Evolutionary conservation across 352 stramenopile genomes (phyloP).

Genomic region (Phytopythium delawarense): DNA sequence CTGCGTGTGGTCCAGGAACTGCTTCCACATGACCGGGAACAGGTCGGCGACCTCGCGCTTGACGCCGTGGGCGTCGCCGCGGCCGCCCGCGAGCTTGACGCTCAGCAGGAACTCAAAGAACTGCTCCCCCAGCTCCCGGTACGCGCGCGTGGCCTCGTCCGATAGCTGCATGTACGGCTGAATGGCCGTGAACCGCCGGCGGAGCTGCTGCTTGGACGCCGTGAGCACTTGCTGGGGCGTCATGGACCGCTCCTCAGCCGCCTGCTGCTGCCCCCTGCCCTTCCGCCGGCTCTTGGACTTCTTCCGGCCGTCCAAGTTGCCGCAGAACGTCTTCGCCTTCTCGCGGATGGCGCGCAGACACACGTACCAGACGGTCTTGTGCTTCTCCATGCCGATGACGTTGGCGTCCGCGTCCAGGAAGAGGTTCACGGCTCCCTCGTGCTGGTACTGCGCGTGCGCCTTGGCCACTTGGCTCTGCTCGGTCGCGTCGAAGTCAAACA

Average conservation of each 20-base stretch:
- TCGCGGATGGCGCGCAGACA: constrained; percentile 84
- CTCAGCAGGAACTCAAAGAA: constrained; percentile 62
- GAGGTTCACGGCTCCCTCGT: constrained; percentile 71
- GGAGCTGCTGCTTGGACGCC: constrained; percentile 25
- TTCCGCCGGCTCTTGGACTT: constrained; percentile 7
- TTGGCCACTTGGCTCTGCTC: constrained; percentile 38
- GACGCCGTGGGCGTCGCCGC: constrained; percentile 20
- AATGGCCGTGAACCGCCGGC: constrained; percentile 57
- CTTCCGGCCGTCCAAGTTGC: constrained; percentile 21
- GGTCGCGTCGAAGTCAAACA: constrained; percentile 35
- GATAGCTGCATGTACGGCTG: constrained; percentile 47
- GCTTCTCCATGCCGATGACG: constrained; percentile 84
- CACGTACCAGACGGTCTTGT: constrained; percentile 84
- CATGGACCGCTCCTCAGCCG: constrained; percentile 2
- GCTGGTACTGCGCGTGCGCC: constrained; percentile 33
- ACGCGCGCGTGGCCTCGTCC: constrained; percentile 28
- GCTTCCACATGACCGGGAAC: constrained; percentile 71
- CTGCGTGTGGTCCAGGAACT: constrained; percentile 48
- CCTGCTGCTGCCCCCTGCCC: background rate
- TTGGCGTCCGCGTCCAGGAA: constrained; percentile 51
- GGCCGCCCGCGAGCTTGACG: constrained; percentile 25
- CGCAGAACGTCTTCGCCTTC: constrained; percentile 54
- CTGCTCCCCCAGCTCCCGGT: constrained; percentile 41
- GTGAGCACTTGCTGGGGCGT: constrained; percentile 15
- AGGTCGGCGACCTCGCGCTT: constrained; percentile 51